These are phyloP conservation scores for Ophiostoma himal-ulmi DNA, from an alignment of 2,329 filamentous ascomycete genomes.

Conservation along the genomic window DNA sequence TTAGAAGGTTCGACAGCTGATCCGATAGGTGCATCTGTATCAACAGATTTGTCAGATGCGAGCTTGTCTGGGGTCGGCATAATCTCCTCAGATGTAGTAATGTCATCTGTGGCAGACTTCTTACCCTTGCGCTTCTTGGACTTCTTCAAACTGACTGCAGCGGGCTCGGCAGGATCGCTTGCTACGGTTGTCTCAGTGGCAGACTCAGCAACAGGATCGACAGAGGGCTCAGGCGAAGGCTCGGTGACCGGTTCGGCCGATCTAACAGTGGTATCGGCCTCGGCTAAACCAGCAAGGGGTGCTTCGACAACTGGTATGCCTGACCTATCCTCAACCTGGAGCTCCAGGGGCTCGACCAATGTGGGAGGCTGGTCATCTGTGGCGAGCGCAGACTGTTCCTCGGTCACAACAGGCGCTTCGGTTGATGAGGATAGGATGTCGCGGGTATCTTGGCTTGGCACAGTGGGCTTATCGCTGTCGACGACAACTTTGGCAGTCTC, in stretches of 20 bases:
- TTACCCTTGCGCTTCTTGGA: conserved; percentile 14
- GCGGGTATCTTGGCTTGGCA: neutral
- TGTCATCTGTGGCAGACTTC: neutral
- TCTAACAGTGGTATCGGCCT: neutral
- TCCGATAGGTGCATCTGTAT: neutral
- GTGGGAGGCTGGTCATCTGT: neutral
- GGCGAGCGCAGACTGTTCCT: neutral
- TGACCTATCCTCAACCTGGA: neutral
- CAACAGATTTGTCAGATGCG: neutral
- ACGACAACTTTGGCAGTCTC: too few species aligned
- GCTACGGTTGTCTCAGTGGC: neutral
- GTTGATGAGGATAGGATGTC: neutral
- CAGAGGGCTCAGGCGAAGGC: neutral
- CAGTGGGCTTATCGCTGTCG: neutral
- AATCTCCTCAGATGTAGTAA: neutral
- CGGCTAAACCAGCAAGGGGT: neutral
- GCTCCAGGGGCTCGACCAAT: neutral
- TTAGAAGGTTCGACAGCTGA: neutral
- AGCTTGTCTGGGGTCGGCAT: neutral
- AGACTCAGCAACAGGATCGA: neutral
- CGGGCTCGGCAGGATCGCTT: neutral
- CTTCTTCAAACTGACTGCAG: neutral
- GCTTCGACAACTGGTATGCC: neutral
- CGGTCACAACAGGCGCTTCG: neutral
- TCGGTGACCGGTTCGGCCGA: neutral